Percentiles rank a stretch among this genome's conserved stretches.
These are phyloP conservation scores for Lodderomyces pseudojiufengensis DNA, from an alignment of 1,139 yeast genomes.

Conservation along the genomic window DNA sequence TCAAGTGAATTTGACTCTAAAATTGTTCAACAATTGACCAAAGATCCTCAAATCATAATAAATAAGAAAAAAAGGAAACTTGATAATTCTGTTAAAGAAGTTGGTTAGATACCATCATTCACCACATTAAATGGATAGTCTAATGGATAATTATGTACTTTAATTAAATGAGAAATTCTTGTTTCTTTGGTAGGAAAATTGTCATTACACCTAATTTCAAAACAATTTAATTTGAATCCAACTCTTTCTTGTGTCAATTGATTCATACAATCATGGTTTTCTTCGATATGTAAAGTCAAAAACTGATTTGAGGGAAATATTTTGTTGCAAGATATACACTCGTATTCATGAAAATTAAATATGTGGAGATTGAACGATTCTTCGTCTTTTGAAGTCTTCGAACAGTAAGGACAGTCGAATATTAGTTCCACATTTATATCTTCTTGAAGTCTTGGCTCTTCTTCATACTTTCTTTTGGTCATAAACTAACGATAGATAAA, in stretches of 20 bases:
- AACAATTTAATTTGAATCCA: constrained; percentile 39
- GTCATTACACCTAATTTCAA: constrained; percentile 34
- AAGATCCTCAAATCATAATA: constrained; percentile 50
- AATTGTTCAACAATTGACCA: constrained; percentile 37
- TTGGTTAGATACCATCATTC: constrained; percentile 20
- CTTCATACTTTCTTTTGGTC: background rate
- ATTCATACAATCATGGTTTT: constrained; percentile 51
- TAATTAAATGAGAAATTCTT: constrained; percentile 45
- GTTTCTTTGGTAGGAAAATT: constrained; percentile 28
- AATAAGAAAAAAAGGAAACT: constrained; percentile 39
- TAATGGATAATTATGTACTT: constrained; percentile 48
- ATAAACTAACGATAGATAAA: too few relatives aligned
- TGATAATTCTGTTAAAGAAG: constrained; percentile 9
- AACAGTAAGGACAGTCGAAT: constrained; percentile 1
- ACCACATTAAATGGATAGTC: constrained; percentile 38
- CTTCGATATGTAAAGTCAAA: constrained; percentile 48
- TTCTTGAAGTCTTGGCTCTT: too few relatives aligned
- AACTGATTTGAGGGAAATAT: constrained; percentile 38
- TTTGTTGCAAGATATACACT: constrained; percentile 40
- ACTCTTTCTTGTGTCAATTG: constrained; percentile 34
- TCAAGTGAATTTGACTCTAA: constrained; percentile 50
- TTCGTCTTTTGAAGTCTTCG: background rate
- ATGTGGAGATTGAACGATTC: constrained; percentile 1
- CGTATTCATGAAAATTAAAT: constrained; percentile 18
- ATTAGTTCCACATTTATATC: too few relatives aligned